Base-by-base conservation (phyloP, 345 rosid species). In the Xanthoceras sorbifolium region DNA sequence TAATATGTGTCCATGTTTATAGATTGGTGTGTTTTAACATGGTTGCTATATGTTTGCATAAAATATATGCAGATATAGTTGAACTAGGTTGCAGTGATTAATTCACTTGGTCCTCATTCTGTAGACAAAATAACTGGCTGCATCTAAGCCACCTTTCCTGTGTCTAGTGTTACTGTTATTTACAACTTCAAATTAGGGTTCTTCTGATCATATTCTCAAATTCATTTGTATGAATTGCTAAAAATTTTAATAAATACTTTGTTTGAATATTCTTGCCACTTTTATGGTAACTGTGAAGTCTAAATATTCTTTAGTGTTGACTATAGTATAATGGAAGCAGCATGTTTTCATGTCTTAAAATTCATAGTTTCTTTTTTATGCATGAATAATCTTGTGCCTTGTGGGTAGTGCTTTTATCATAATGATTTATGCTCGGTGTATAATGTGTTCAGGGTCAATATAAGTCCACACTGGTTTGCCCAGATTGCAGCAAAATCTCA, bases 401-500 rank as follows among this genome's bases (percentile, higher is more conserved):
- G 18, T 25, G 5, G 50, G 61, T 60, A 36, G 9, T 26, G 64
- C 60, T 40, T 68, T 40, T 20, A 60, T 54, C 57, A 69, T 80
- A 50, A 76, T 77, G 20, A 42, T 77, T 48, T 44, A 31, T 17
- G 20, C 64, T 63, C 78, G 78, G 69, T 66, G 77, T 25, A 77
- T 55, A 52, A 74, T 59, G 73, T 82, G 71, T 73, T 77, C 94
- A 95, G 99, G 98, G 99, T 66, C 99, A 95, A 86, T 95, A 95
- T 76, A 95, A 93, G 84, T 95, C 99, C 11, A 95, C 99, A 14
- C 82, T 95, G 69, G 97, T 90, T 66, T 95, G 99, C 79, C 98
- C 98, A 76, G 83, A 73, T 74, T 95, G 99, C 83, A 80, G 89
- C 78, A 92, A 95, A 81, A 84, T 91, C 75, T 95, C 99, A 46